These are phyloP conservation scores for Puccinellia tenuiflora DNA, from an alignment of 176 grass and related monocot genomes.

Conservation along the genomic window DNA sequence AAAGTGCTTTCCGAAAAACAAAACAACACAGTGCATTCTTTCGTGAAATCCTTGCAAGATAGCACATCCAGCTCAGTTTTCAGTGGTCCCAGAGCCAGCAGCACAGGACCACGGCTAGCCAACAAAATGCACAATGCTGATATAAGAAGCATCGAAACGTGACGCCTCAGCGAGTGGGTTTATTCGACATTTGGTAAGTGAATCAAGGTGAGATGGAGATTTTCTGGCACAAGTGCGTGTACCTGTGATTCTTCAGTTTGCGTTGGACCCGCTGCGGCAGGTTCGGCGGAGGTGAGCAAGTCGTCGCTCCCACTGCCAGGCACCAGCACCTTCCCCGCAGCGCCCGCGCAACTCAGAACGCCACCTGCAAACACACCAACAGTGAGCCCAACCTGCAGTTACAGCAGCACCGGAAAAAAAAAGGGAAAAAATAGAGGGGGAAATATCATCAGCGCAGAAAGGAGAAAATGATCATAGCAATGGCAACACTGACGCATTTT, in stretches of 20 bases:
- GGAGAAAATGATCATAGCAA: not conserved
- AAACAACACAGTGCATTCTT: not conserved
- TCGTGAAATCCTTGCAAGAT: not conserved
- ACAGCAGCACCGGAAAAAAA: not conserved
- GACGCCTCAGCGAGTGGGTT: not conserved
- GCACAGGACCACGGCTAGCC: not conserved
- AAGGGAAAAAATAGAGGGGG: not conserved
- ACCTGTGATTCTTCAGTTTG: conserved; percentile 45
- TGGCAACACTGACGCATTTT: conserved; percentile 10
- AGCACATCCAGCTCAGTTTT: not conserved
- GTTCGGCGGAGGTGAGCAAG: conserved; percentile 28
- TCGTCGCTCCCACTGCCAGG: conserved; percentile 53
- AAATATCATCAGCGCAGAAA: not conserved
- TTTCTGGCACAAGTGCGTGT: not conserved
- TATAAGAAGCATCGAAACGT: not conserved
- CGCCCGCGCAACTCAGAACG: conserved; percentile 32
- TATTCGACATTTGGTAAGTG: not conserved
- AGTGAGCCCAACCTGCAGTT: not conserved
- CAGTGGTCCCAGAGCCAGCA: conserved; percentile 2
- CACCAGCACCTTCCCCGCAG: conserved; percentile 67
- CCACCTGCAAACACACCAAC: conserved; percentile 32
- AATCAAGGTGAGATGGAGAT: not conserved
- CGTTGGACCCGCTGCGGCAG: not conserved
- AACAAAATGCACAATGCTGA: conserved; percentile 15
- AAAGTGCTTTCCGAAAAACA: not conserved